Conservation (phyloP, 257 asterid genomes). For the Nicotiana undulata region DNA sequence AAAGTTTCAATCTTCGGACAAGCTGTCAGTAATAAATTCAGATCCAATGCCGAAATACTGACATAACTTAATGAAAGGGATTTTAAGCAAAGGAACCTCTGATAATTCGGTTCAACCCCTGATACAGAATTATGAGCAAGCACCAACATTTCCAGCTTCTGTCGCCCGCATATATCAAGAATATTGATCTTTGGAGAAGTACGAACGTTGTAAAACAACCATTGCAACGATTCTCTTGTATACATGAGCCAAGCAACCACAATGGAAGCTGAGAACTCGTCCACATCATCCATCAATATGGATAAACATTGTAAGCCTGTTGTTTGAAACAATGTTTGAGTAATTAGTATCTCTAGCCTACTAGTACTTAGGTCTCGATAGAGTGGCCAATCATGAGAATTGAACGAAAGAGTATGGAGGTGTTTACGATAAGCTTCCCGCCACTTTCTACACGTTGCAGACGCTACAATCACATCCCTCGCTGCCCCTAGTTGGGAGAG, state of each 20-base stretch:
- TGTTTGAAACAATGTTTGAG: constrained; percentile 72
- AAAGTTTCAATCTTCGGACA: constrained; percentile 59
- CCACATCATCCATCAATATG: constrained; percentile 73
- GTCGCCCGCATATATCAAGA: constrained; percentile 81
- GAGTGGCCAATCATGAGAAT: constrained; percentile 70
- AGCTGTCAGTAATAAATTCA: constrained; percentile 60
- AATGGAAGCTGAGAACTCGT: constrained; percentile 69
- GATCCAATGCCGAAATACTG: constrained; percentile 69
- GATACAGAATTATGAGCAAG: constrained; percentile 68
- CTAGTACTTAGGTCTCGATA: constrained; percentile 53
- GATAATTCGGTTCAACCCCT: constrained; percentile 74
- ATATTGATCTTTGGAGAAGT: constrained; percentile 68
- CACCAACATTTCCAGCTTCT: constrained; percentile 67
- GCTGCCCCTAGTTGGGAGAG: constrained; percentile 73
- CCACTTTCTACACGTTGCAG: constrained; percentile 84
- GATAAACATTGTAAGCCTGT: constrained; percentile 55
- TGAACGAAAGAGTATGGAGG: constrained; percentile 63
- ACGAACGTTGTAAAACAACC: constrained; percentile 64
- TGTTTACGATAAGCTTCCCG: constrained; percentile 73
- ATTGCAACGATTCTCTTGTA: constrained; percentile 63
- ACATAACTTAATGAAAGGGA: constrained; percentile 74
- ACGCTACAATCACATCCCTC: constrained; percentile 67
- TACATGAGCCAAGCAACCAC: constrained; percentile 90
- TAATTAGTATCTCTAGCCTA: constrained; percentile 65
- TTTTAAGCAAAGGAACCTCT: constrained; percentile 59